Conservation (phyloP, 73 alveolate species). For the Halteria grandinella region DNA sequence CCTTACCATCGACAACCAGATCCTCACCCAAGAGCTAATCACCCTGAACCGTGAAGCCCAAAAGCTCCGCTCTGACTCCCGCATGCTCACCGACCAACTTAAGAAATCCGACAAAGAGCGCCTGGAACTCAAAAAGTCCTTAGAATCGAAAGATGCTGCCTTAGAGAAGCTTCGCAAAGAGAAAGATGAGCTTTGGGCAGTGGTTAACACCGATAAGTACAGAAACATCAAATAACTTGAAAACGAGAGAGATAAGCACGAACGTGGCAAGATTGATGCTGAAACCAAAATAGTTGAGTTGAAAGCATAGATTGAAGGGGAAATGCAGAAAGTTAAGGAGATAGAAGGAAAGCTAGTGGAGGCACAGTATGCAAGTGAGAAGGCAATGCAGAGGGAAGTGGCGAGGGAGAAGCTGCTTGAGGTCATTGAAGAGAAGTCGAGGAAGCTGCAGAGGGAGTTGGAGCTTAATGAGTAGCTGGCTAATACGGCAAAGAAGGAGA, state of each 20-base stretch:
- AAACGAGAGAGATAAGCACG: too few species aligned
- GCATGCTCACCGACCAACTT: slow-evolving; percentile 56
- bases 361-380: neutral
- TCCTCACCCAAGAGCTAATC: neutral
- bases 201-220: slow-evolving; percentile 63
- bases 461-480: neutral
- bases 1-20: neutral
- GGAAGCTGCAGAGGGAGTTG: neutral
- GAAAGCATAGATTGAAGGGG: neutral
- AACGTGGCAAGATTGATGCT: slow-evolving; percentile 10
- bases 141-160: slow-evolving; percentile 51
- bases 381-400: too few species aligned
- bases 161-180: slow-evolving; percentile 56
- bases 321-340: neutral
- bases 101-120: slow-evolving; percentile 35
- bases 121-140: slow-evolving; percentile 26
- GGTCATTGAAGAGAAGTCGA: slow-evolving; percentile 32
- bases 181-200: slow-evolving; percentile 59
- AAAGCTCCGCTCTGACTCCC: slow-evolving; percentile 40
- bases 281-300: neutral
- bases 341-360: neutral
- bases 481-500: neutral
- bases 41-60: neutral
- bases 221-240: slow-evolving; percentile 48
- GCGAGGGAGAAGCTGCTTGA: too few species aligned